Evolutionary conservation across 257 asterid species (phyloP), one percentile per base, ranked within the genome.

Genomic region (Petrea volubilis): DNA sequence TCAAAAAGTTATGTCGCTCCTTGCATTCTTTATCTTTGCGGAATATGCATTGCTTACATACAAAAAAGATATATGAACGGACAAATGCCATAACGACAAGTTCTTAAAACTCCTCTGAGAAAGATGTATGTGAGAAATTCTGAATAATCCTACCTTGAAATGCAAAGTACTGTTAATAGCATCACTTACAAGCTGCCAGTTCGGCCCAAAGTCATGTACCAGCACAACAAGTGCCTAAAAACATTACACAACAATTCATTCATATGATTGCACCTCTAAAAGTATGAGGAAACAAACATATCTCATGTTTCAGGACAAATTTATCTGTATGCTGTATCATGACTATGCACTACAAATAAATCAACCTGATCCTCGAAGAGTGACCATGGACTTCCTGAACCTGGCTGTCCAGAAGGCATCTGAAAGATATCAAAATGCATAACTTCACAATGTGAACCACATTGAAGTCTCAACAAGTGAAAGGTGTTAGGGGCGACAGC

Each of bases 131-230:
- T 2, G 36, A 51, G 47, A 68, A 36, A n/a, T 56, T 44, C 52
- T n/a, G 44, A 57, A 47, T 63, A 43, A 52, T 27, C 84, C 61
- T 78, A 95, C 99, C 98, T 95, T 92, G 84, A 95, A 94, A 56
- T 79, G 96, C 87, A 90, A 74, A 38, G 96, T 80, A 70, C 91
- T 85, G 87, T 92, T 95, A 70, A 95, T 79, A 73, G 96, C 98
- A 80, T 95, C 99, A 80, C 96, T 85, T 31, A 95, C 91, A 46
- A 95, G 97, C 89, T 92, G 97, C 99, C 99, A 95, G 71, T 95
- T 92, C 41, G 96, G 96, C 69, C 99, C 99, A 66, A 92, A 82
- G 80, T 95, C 99, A 83, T 95, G 99, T 71, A 84, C 99, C 75
- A 95, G 83, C 77, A 95, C 99, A 75, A 90, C 93, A 64, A 95